Conservation (phyloP, 2,329 filamentous ascomycete genomes). For the Neofusicoccum cordaticola region DNA sequence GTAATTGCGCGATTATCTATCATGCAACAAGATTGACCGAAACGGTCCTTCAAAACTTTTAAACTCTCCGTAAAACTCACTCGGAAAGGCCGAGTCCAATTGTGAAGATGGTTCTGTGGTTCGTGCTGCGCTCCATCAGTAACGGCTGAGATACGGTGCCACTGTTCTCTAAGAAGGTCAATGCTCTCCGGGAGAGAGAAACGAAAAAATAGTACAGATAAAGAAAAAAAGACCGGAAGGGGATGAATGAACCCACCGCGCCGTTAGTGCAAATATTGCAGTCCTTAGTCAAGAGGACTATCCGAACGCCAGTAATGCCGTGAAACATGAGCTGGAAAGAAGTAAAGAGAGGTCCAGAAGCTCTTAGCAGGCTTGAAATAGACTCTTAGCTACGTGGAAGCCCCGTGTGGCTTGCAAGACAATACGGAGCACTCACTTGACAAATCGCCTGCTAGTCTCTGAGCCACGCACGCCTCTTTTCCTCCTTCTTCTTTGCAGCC, state of each 20-base stretch:
- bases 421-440: background rate
- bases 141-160: slow-evolving; percentile 14
- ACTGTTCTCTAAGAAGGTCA: slow-evolving; percentile 12
- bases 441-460: slow-evolving; percentile 59
- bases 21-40: slow-evolving; percentile 7
- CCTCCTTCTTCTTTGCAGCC: slow-evolving; percentile 83
- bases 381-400: background rate
- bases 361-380: background rate
- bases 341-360: background rate
- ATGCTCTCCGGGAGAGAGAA: slow-evolving; percentile 2
- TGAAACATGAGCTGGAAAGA: background rate
- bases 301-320: slow-evolving; percentile 2
- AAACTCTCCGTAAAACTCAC: background rate
- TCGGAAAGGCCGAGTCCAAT: background rate
- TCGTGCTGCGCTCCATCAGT: slow-evolving; percentile 12
- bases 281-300: background rate
- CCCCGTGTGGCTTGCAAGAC: background rate
- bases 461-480: slow-evolving; percentile 90
- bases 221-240: background rate
- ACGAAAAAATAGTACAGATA: background rate
- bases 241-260: slow-evolving; percentile 9
- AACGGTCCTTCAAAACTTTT: slow-evolving; percentile 9
- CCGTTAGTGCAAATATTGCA: background rate
- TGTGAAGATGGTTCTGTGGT: background rate
- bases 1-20: slow-evolving; percentile 15